phyloP scores from a whole-genome alignment of 768 basidiomycete species.

The Porpolomopsis calyptriformis region DNA sequence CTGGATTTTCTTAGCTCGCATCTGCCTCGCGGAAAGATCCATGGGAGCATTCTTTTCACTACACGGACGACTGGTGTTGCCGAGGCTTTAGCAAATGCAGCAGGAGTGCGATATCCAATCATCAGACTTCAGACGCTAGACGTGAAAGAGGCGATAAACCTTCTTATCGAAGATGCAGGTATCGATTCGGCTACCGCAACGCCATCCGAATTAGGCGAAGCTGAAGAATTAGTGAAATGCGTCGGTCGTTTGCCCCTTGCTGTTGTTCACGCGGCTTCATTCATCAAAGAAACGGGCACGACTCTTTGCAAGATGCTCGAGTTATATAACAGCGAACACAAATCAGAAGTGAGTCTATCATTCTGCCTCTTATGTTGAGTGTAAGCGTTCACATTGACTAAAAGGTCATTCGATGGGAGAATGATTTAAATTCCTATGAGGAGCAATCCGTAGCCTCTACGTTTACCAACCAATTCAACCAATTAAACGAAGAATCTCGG shows the following conservation, averaged over 20 bases:
- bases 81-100: background rate
- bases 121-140: background rate
- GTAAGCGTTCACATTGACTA: background rate
- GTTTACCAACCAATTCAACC: background rate
- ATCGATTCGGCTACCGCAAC: too few species aligned
- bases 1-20: too few species aligned
- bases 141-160: background rate
- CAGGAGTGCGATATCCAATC: background rate
- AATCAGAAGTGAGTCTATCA: background rate
- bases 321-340: too few species aligned
- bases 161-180: too few species aligned
- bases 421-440: background rate
- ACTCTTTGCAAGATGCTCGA: background rate
- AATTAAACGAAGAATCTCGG: too few species aligned
- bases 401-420: background rate
- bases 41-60: too few species aligned
- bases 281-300: background rate
- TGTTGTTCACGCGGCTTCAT: background rate
- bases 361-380: background rate
- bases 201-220: background rate
- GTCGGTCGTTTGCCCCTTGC: conserved; percentile 1
- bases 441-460: background rate
- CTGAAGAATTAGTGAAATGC: background rate
- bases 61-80: too few species aligned
- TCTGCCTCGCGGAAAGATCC: too few species aligned